Conservation (phyloP, 345 rosid species). For the Salix exigua region DNA sequence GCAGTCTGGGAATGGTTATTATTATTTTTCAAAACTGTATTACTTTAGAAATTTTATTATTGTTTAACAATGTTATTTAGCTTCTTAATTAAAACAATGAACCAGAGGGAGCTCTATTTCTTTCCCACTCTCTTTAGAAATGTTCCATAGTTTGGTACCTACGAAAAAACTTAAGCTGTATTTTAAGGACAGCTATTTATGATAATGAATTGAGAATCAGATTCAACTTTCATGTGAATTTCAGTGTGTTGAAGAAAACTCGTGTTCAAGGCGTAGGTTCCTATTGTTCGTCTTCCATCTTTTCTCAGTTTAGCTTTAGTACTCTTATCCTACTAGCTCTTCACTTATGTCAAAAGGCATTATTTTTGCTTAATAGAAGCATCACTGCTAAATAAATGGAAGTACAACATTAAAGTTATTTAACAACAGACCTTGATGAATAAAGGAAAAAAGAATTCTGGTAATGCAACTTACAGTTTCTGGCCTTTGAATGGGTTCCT, state of each 20-base stretch:
- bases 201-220: not conserved
- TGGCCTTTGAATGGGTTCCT: constrained; percentile 42
- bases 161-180: not conserved
- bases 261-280: not conserved
- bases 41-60: not conserved
- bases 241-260: not conserved
- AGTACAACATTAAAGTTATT: not conserved
- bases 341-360: not conserved
- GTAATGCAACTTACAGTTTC: constrained; percentile 55
- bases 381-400: not conserved
- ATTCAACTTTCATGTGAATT: not conserved
- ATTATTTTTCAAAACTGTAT: not conserved
- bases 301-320: not conserved
- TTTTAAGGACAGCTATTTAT: not conserved
- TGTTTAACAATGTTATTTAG: not conserved
- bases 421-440: not conserved
- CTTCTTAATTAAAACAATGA: not conserved
- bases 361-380: not conserved
- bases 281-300: not conserved
- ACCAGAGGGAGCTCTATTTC: not conserved
- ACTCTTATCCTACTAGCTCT: not conserved
- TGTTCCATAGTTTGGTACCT: not conserved
- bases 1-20: not conserved
- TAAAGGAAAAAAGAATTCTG: not conserved
- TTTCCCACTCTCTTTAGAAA: not conserved